phyloP scores from a whole-genome alignment of 2,329 filamentous ascomycete species.

The Sporothrix sp. region DNA sequence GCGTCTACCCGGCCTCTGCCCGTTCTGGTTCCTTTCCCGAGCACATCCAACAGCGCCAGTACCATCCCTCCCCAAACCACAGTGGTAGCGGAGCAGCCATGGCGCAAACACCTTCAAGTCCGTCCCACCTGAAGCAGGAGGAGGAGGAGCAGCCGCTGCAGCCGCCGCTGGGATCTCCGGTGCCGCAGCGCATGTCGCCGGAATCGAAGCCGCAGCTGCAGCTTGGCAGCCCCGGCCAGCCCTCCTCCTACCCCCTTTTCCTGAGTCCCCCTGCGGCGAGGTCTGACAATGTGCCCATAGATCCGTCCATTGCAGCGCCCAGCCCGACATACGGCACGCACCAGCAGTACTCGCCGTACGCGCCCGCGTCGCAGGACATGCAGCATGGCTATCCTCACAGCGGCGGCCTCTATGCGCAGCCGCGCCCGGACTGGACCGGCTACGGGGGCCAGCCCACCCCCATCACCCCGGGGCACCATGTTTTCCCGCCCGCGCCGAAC shows the following conservation, averaged over 20 bases:
- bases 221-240: slow-evolving; percentile 73
- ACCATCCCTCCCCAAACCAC: slow-evolving; percentile 67
- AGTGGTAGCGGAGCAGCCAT: slow-evolving; percentile 74
- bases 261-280: slow-evolving; percentile 57
- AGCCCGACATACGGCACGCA: slow-evolving; percentile 72
- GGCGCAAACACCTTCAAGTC: slow-evolving; percentile 96
- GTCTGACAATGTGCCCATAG: slow-evolving; percentile 98
- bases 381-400: slow-evolving; percentile 61
- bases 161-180: neutral
- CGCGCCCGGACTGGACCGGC: slow-evolving; percentile 64
- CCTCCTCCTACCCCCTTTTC: slow-evolving; percentile 34
- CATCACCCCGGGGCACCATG: slow-evolving; percentile 41
- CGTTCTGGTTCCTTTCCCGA: slow-evolving; percentile 80
- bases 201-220: slow-evolving; percentile 49
- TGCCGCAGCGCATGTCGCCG: neutral
- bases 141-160: neutral
- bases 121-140: slow-evolving; percentile 58
- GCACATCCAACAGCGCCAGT: slow-evolving; percentile 75
- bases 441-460: slow-evolving; percentile 49
- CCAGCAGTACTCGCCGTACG: slow-evolving; percentile 77
- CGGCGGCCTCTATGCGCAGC: slow-evolving; percentile 55
- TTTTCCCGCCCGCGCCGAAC: slow-evolving; percentile 47
- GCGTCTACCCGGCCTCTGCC: slow-evolving; percentile 62
- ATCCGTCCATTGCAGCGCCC: slow-evolving; percentile 90
- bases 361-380: slow-evolving; percentile 75